Base-by-base conservation (phyloP, 257 asterid species). In the Plantago major region DNA sequence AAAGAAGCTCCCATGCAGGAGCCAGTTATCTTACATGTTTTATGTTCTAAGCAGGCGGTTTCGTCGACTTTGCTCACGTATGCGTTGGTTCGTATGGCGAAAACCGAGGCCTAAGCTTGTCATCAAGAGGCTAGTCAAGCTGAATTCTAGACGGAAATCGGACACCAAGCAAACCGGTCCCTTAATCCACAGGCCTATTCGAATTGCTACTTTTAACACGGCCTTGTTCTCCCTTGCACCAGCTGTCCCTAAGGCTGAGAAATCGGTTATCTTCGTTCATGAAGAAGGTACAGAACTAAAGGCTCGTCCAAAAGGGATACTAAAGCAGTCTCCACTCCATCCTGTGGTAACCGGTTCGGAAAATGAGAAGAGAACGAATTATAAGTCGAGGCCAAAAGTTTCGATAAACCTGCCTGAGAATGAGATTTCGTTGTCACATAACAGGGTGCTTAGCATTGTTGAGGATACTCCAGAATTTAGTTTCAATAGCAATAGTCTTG, bases 201-300 rank as follows among this genome's bases (percentile, higher is more conserved):
- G 97, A n/a, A 62, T 92, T 15, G 97, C 97, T 19, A 69, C 95
- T 15, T 92, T 92, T 75, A 92, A 92, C 60, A 88, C 89, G 13
- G 99, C 99, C 54, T 26, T 92, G 48, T 92, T 92, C 51, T 84
- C 99, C 46, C 97, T 89, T 10, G 99, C 99, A 1, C 87, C 97
- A 2, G 99, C 97, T 42, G 72, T 89, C 48, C 89, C 87, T 0
- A 76, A 67, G 33, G 52, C 83, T 15, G 84, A 85, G 40, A 69
- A 76, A 8, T 61, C 89, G 3, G 60, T 72, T 19, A 48, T 67
- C 56, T 69, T 72, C 26, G 42, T 72, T 60, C 81, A 69, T 3
- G 84, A 76, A 14, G 68, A 70, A 2, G 78, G 60, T 14, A 63
- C 78, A 2, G 56, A 22, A 33, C 10, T 43, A 0, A 67, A 46